Evolutionary conservation across 2,329 filamentous ascomycete genomes (phyloP).

Genomic region (Metarhizium rileyi): DNA sequence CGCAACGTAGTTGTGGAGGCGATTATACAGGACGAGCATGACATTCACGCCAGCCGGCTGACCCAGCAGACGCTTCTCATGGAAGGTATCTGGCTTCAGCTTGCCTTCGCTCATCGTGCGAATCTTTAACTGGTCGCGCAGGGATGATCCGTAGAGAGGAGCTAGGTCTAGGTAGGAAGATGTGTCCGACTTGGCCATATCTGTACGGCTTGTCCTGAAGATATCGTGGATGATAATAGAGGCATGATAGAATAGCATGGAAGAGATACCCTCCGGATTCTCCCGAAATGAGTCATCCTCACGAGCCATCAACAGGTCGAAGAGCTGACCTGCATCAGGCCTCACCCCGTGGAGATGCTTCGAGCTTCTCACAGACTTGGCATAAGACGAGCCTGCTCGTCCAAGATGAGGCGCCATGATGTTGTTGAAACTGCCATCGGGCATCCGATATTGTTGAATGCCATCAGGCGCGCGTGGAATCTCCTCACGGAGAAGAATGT

Average conservation of each 20-base stretch:
- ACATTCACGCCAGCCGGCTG: constrained; percentile 60
- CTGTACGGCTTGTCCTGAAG: constrained; percentile 27
- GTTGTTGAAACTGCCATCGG: constrained; percentile 21
- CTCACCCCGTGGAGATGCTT: constrained; percentile 14
- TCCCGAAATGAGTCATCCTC: constrained; percentile 14
- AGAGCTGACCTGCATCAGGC: constrained; percentile 20
- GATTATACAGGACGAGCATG: constrained; percentile 61
- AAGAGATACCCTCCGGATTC: constrained; percentile 34
- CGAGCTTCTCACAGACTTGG: constrained; percentile 19
- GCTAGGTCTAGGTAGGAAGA: constrained; percentile 38
- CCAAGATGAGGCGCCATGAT: constrained; percentile 19
- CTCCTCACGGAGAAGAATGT: too few species aligned
- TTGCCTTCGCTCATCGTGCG: constrained; percentile 21
- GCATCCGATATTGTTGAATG: constrained; percentile 16
- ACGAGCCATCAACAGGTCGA: constrained; percentile 21
- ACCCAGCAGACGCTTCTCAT: constrained; percentile 52
- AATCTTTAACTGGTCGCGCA: constrained; percentile 22
- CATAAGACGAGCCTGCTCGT: constrained; percentile 19
- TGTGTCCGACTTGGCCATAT: constrained; percentile 20
- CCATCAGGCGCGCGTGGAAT: too few species aligned
- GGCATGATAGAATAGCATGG: constrained; percentile 37
- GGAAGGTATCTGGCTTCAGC: constrained; percentile 48
- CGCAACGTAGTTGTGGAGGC: constrained; percentile 74
- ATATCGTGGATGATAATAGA: constrained; percentile 44
- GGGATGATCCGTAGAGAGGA: constrained; percentile 31